Evolutionary conservation across 345 rosid genomes (phyloP).

Genomic region (Populus alba): DNA sequence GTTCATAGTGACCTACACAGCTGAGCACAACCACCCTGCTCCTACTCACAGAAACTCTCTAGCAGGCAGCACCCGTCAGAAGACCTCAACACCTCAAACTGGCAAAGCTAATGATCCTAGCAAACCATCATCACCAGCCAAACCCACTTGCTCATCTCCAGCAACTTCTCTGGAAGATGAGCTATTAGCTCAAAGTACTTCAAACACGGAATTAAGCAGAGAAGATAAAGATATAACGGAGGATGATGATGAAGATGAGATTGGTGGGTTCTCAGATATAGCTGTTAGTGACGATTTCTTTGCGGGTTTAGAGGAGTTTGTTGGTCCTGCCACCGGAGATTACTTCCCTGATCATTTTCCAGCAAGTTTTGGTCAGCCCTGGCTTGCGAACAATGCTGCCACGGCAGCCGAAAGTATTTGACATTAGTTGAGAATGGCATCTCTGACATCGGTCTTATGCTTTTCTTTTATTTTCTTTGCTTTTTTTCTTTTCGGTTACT

Average conservation of each 20-base stretch:
- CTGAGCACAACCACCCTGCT: slow-evolving; percentile 90
- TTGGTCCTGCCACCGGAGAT: slow-evolving; percentile 39
- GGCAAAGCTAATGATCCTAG: slow-evolving; percentile 22
- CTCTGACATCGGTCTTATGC: not conserved
- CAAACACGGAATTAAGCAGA: slow-evolving; percentile 44
- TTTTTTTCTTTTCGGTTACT: slow-evolving; percentile 1
- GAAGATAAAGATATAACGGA: slow-evolving; percentile 48
- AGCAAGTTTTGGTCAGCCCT: slow-evolving; percentile 23
- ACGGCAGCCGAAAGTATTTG: slow-evolving; percentile 31
- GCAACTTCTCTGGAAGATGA: slow-evolving; percentile 63
- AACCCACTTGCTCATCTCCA: slow-evolving; percentile 41
- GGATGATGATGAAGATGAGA: slow-evolving; percentile 62
- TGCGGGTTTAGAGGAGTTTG: slow-evolving; percentile 66
- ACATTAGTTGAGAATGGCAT: slow-evolving; percentile 2
- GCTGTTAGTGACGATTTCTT: slow-evolving; percentile 81
- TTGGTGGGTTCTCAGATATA: slow-evolving; percentile 49
- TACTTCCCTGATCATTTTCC: slow-evolving; percentile 50
- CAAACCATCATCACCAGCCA: slow-evolving; percentile 28
- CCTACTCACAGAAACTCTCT: slow-evolving; percentile 94
- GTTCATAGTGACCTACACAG: slow-evolving; percentile 92
- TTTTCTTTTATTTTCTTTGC: not conserved
- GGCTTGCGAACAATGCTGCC: slow-evolving; percentile 29
- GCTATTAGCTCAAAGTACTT: slow-evolving; percentile 24
- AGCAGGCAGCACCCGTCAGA: slow-evolving; percentile 88
- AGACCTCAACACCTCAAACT: slow-evolving; percentile 35